Conservation (phyloP, 768 basidiomycete species). For the Kwoniella shandongensis region DNA sequence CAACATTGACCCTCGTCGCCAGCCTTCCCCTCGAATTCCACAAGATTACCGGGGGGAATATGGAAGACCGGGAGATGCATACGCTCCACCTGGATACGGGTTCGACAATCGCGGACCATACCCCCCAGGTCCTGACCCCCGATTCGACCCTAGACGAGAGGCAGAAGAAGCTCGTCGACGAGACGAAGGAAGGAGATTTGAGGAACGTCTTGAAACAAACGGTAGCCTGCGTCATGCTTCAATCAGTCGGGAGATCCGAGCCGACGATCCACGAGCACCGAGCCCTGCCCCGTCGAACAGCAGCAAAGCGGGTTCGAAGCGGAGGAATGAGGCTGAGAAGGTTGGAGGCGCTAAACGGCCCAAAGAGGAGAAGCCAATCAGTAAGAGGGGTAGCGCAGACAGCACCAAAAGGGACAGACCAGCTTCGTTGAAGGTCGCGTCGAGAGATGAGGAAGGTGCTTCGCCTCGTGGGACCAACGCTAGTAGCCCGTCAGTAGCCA, state of each 20-base stretch:
- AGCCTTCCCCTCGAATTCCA: constrained; percentile 29
- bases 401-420: constrained; percentile 35
- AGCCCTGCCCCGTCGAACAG: constrained; percentile 39
- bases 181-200: constrained; percentile 28
- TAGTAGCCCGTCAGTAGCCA: constrained; percentile 18
- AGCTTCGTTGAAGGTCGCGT: constrained; percentile 20
- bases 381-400: constrained; percentile 33
- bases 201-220: constrained; percentile 11
- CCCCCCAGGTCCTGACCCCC: constrained; percentile 52
- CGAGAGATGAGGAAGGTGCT: constrained; percentile 18
- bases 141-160: constrained; percentile 28
- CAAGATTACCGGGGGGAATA: constrained; percentile 17
- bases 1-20: constrained; percentile 18
- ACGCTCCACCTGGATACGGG: constrained; percentile 13
- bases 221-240: constrained; percentile 28
- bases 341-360: constrained; percentile 22
- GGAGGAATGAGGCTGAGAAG: constrained; percentile 26
- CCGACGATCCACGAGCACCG: constrained; percentile 28
- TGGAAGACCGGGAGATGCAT: constrained; percentile 6
- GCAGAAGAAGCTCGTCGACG: constrained; percentile 18
- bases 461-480: constrained; percentile 15
- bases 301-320: constrained; percentile 30
- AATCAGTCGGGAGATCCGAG: constrained; percentile 23
- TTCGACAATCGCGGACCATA: constrained; percentile 56
- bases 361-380: constrained; percentile 41